These are phyloP conservation scores for Solanum acaule DNA, from an alignment of 257 asterid species.

Conservation along the genomic window DNA sequence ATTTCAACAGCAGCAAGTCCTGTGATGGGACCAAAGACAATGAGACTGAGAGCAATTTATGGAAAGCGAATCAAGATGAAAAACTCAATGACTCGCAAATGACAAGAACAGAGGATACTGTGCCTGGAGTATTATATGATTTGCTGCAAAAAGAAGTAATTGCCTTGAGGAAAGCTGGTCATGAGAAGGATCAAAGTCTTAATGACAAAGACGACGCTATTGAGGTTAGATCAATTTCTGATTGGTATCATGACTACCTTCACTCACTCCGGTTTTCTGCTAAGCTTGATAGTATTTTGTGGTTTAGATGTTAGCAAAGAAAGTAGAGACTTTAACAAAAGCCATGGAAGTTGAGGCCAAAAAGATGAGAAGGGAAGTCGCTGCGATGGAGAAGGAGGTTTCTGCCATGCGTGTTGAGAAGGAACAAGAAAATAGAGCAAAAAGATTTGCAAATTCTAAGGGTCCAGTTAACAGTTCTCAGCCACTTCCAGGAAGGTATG, in stretches of 20 bases:
- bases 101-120: constrained; percentile 64
- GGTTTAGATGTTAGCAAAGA: constrained; percentile 82
- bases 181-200: constrained; percentile 95
- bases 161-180: constrained; percentile 78
- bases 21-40: constrained; percentile 79
- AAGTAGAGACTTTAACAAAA: constrained; percentile 89
- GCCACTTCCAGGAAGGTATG: constrained; percentile 70
- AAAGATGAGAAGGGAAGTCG: constrained; percentile 97
- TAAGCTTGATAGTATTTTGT: not conserved
- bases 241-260: not conserved
- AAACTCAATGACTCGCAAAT: constrained; percentile 45
- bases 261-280: not conserved
- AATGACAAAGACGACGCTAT: constrained; percentile 97
- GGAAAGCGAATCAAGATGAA: constrained; percentile 65
- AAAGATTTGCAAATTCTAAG: constrained; percentile 57
- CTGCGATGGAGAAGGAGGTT: constrained; percentile 99
- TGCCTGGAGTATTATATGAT: constrained; percentile 76
- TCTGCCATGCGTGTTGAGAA: constrained; percentile 90
- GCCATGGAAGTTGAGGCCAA: constrained; percentile 99
- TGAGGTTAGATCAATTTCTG: constrained; percentile 40
- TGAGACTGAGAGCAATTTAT: constrained; percentile 40
- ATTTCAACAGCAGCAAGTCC: constrained; percentile 82
- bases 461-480: constrained; percentile 65
- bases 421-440: constrained; percentile 72
- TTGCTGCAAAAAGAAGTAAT: constrained; percentile 84